Percentiles rank a stretch among this genome's conserved stretches.
Evolutionary conservation across 2,329 filamentous ascomycete genomes (phyloP).

Genomic region (Colletotrichum spaethianum): DNA sequence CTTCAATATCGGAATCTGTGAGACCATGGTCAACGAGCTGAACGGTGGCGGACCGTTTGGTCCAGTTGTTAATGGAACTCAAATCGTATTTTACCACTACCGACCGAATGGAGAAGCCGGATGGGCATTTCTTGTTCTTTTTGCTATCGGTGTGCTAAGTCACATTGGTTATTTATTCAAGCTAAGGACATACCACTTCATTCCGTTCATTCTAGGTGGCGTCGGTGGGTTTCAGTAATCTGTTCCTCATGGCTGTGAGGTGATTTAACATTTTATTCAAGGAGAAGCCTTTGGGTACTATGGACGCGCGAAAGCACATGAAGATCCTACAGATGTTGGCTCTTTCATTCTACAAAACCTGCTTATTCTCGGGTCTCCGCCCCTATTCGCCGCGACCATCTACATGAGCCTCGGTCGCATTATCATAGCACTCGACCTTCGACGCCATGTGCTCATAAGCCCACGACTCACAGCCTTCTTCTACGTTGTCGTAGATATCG

Average conservation of each 20-base stretch:
- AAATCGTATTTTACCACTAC: conserved; percentile 35
- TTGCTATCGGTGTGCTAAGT: conserved; percentile 3
- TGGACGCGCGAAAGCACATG: conserved; percentile 23
- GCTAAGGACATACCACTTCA: conserved; percentile 24
- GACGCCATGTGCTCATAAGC: conserved; percentile 54
- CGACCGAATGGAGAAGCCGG: conserved; percentile 20
- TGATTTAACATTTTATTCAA: background rate
- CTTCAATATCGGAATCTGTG: no score
- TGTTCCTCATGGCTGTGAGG: background rate
- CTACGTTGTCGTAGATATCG: conserved; percentile 63
- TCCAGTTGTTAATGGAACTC: conserved; percentile 31
- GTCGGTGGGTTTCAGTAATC: background rate
- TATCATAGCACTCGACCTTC: conserved; percentile 51
- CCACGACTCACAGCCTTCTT: conserved; percentile 58
- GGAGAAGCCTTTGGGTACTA: conserved; percentile 40
- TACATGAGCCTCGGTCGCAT: conserved; percentile 58
- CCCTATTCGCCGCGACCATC: conserved; percentile 57
- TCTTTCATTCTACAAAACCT: conserved; percentile 56
- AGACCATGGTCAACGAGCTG: conserved; percentile 21
- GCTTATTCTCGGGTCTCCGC: conserved; percentile 55
- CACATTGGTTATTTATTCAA: conserved; percentile 22
- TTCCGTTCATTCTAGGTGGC: conserved; percentile 24
- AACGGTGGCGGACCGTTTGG: conserved; percentile 28
- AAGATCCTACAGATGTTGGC: background rate
- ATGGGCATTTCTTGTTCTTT: conserved; percentile 36